phyloP scores from a whole-genome alignment of 2,329 filamentous ascomycete species.

The Cladosporium sp. region DNA sequence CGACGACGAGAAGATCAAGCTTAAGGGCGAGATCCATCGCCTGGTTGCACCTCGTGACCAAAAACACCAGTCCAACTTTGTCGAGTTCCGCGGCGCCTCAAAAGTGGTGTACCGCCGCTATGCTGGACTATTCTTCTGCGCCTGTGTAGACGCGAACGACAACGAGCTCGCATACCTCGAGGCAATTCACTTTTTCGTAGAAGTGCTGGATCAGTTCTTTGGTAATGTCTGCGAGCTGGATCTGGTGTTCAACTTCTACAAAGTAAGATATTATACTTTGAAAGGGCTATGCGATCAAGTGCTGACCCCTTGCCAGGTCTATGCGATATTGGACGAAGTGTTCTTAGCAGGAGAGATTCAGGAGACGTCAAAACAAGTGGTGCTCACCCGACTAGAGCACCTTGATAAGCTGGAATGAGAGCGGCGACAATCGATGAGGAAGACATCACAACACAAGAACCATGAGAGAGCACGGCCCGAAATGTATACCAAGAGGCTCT shows the following conservation, averaged over 20 bases:
- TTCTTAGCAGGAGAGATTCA: slow-evolving; percentile 97
- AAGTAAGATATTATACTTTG: slow-evolving; percentile 42
- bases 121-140: slow-evolving; percentile 97
- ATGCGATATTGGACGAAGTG: slow-evolving; percentile 96
- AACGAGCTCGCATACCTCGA: slow-evolving; percentile 96
- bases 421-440: background rate
- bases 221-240: slow-evolving; percentile 98
- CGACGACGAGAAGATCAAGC: slow-evolving; percentile 97
- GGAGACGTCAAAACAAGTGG: slow-evolving; percentile 97
- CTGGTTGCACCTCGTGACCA: slow-evolving; percentile 96
- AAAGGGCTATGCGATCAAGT: background rate
- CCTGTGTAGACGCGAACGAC: slow-evolving; percentile 97
- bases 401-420: slow-evolving; percentile 84
- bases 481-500: background rate
- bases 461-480: background rate
- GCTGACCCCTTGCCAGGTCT: slow-evolving; percentile 56
- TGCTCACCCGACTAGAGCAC: slow-evolving; percentile 89
- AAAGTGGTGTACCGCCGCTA: slow-evolving; percentile 98
- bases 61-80: slow-evolving; percentile 99
- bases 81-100: slow-evolving; percentile 81
- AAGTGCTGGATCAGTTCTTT: slow-evolving; percentile 97
- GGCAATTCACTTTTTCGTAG: slow-evolving; percentile 98
- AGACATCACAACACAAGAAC: background rate
- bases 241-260: slow-evolving; percentile 71
- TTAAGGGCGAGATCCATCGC: slow-evolving; percentile 98